Conservation (phyloP, 805 yeast genomes). For the Teunomyces funiuensis region DNA sequence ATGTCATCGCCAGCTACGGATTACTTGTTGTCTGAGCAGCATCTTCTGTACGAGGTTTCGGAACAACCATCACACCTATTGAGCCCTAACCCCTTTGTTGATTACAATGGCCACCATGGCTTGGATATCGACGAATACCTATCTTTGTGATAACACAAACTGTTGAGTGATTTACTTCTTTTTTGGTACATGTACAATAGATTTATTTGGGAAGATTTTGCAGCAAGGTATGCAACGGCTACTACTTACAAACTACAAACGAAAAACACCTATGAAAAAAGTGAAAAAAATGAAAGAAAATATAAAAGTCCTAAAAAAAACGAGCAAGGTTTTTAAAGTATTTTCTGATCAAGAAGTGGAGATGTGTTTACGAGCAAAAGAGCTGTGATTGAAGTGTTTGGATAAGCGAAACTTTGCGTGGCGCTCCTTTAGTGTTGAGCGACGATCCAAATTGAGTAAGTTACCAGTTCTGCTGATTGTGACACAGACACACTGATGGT, state of each 20-base stretch:
- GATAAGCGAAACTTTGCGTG: conserved; percentile 3
- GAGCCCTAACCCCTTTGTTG: conserved; percentile 6
- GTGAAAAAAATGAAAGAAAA: conserved; percentile 4
- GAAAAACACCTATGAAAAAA: neutral
- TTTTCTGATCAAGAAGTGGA: neutral
- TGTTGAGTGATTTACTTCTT: neutral
- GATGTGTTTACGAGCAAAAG: neutral
- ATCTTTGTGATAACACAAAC: conserved; percentile 19
- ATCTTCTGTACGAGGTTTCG: conserved; percentile 7
- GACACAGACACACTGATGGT: neutral
- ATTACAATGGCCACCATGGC: conserved; percentile 12
- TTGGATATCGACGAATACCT: conserved; percentile 33
- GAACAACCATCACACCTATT: conserved; percentile 5
- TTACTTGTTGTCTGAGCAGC: conserved; percentile 8
- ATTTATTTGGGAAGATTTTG: conserved; percentile 3
- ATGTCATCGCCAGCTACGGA: conserved; percentile 9
- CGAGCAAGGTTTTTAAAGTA: conserved; percentile 12
- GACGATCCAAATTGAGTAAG: conserved; percentile 1
- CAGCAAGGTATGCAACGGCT: neutral
- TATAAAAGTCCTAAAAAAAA: conserved; percentile 14
- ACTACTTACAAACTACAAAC: neutral
- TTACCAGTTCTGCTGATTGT: neutral
- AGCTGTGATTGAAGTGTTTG: conserved; percentile 2
- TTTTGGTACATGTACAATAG: conserved; percentile 1
- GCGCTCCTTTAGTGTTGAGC: conserved; percentile 12